Evolutionary conservation across 106 monocot species (phyloP).

Genomic region (Narthecium ossifragum): DNA sequence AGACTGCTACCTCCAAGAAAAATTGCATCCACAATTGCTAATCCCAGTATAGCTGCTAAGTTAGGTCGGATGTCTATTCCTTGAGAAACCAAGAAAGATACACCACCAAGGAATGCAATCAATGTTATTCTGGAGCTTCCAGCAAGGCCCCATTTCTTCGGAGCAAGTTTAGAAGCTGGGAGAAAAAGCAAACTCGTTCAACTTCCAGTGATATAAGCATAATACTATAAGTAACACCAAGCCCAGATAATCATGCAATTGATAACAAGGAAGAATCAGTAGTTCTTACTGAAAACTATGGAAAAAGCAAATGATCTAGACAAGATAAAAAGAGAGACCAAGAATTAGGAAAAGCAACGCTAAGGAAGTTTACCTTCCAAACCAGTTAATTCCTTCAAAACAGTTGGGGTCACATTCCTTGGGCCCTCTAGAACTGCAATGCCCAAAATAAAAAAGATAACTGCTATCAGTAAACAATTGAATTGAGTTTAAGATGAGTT

Average conservation of each 20-base stretch:
- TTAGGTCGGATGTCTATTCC: constrained; percentile 89
- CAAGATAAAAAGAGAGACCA: not conserved
- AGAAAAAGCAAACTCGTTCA: no score
- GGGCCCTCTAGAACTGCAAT: constrained; percentile 78
- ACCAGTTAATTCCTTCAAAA: constrained; percentile 83
- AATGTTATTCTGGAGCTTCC: constrained; percentile 52
- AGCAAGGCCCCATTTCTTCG: constrained; percentile 90
- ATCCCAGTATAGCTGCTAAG: constrained; percentile 63
- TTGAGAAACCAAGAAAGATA: constrained; percentile 66
- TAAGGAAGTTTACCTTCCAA: no score
- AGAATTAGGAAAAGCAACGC: not conserved
- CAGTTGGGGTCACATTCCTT: constrained; percentile 80
- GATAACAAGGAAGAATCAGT: not conserved
- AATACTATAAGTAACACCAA: no score
- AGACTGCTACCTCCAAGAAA: constrained; percentile 95
- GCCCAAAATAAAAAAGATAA: constrained; percentile 6
- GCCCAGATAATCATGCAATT: not conserved
- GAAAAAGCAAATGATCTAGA: not conserved
- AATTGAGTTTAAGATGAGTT: not conserved
- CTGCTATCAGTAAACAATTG: not conserved
- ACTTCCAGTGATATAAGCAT: no score
- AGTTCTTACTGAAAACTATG: not conserved
- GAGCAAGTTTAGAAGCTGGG: constrained; percentile 82
- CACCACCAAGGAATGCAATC: constrained; percentile 62
- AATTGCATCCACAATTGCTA: constrained; percentile 60